Percentiles rank a stretch among this genome's conserved stretches.
These are phyloP conservation scores for Macrolepiota albuminosa DNA, from an alignment of 768 basidiomycete genomes.

Conservation along the genomic window DNA sequence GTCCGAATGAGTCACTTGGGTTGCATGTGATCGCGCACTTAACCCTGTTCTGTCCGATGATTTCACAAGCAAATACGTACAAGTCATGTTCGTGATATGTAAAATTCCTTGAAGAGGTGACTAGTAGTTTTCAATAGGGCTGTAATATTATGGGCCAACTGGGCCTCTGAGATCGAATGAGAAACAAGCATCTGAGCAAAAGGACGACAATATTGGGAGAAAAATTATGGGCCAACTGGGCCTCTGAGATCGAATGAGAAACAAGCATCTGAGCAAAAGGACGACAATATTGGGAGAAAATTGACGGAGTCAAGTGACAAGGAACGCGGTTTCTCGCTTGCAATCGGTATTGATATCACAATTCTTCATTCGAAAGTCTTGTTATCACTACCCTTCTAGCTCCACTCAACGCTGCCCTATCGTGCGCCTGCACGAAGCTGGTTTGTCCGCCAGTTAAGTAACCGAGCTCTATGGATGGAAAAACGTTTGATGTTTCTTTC, in stretches of 20 bases:
- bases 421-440: constrained; percentile 73
- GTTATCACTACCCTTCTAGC: constrained; percentile 12
- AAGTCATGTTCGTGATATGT: not conserved
- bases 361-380: constrained; percentile 6
- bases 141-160: not conserved
- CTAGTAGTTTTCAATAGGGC: not conserved
- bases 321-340: constrained; percentile 19
- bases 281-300: not conserved
- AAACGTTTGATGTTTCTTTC: constrained; percentile 34
- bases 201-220: not conserved
- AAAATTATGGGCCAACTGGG: too few relatives aligned
- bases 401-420: constrained; percentile 19
- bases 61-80: not conserved
- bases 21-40: constrained; percentile 1
- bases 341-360: not conserved
- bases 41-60: not conserved
- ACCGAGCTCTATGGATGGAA: constrained; percentile 77
- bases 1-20: not conserved
- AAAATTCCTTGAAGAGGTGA: not conserved
- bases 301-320: constrained; percentile 24
- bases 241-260: too few relatives aligned
- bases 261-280: not conserved
- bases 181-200: not conserved
- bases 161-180: too few relatives aligned
- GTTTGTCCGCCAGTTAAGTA: constrained; percentile 61